phyloP scores from a whole-genome alignment of 495 filamentous ascomycete species.

The Aspergillus steynii region DNA sequence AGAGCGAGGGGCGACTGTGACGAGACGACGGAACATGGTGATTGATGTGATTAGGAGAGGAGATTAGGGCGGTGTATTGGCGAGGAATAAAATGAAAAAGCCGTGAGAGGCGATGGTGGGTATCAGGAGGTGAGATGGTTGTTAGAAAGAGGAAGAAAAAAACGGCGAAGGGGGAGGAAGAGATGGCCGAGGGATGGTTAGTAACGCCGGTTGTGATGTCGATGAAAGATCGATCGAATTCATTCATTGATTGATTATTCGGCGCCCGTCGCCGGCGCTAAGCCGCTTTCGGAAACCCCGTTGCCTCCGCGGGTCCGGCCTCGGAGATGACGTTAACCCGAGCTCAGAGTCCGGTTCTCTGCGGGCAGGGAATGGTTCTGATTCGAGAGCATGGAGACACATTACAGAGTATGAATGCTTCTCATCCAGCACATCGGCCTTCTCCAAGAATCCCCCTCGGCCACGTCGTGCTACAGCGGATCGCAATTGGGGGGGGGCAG shows the following conservation, averaged over 20 bases:
- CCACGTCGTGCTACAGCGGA: too few species aligned
- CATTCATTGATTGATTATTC: constrained; percentile 18
- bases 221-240: constrained; percentile 17
- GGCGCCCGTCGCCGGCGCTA: constrained; percentile 14
- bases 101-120: not conserved
- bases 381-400: not conserved
- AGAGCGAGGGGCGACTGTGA: constrained; percentile 48
- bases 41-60: constrained; percentile 1
- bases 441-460: not conserved
- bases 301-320: constrained; percentile 22
- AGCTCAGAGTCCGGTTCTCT: not conserved
- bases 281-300: constrained; percentile 11
- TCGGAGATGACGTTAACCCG: constrained; percentile 17
- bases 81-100: not conserved
- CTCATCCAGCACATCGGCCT: too few species aligned
- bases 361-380: not conserved
- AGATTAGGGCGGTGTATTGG: not conserved
- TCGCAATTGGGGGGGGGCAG: too few species aligned
- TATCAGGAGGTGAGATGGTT: not conserved
- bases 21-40: constrained; percentile 55
- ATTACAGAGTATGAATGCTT: too few species aligned
- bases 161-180: not conserved
- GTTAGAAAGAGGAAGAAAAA: constrained; percentile 1
- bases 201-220: constrained; percentile 3
- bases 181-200: constrained; percentile 6